Conservation (phyloP, 805 yeast genomes). For the Osmozyma mogii region DNA sequence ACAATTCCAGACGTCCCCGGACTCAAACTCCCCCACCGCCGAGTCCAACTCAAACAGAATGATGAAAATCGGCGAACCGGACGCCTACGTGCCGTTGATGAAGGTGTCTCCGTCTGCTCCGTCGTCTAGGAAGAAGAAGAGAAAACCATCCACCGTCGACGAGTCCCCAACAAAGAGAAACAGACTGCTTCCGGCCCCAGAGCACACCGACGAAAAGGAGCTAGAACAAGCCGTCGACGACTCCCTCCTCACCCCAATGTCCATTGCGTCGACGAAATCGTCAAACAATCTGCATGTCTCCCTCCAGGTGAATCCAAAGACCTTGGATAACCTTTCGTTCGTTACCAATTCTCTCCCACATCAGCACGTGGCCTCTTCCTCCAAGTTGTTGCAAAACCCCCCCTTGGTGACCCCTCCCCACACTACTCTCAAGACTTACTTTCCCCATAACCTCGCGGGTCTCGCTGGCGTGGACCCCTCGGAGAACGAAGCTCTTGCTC, state of each 20-base stretch:
- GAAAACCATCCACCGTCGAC: too few species aligned
- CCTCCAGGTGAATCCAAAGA: conserved; percentile 21
- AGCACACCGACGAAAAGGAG: too few species aligned
- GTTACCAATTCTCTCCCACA: conserved; percentile 15
- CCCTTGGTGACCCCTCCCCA: too few species aligned
- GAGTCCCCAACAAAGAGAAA: neutral
- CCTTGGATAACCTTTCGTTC: conserved; percentile 27
- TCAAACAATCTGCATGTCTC: neutral
- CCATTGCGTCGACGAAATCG: neutral
- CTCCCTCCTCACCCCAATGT: neutral
- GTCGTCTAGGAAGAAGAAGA: conserved; percentile 3
- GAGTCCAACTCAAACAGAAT: conserved; percentile 31
- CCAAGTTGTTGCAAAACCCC: too few species aligned
- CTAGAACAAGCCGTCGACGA: neutral
- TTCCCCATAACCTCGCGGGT: conserved; percentile 1
- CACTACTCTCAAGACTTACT: too few species aligned
- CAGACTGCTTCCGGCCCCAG: neutral
- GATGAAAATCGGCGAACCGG: conserved; percentile 35
- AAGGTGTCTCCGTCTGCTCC: conserved; percentile 26
- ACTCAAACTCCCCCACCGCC: conserved; percentile 28
- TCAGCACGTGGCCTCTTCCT: neutral
- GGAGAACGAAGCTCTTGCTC: neutral
- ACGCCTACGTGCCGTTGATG: conserved; percentile 36
- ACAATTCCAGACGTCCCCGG: conserved; percentile 31
- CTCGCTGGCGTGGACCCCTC: conserved; percentile 1